phyloP scores from a whole-genome alignment of 129 eudicot species.

The Centaurea solstitialis region DNA sequence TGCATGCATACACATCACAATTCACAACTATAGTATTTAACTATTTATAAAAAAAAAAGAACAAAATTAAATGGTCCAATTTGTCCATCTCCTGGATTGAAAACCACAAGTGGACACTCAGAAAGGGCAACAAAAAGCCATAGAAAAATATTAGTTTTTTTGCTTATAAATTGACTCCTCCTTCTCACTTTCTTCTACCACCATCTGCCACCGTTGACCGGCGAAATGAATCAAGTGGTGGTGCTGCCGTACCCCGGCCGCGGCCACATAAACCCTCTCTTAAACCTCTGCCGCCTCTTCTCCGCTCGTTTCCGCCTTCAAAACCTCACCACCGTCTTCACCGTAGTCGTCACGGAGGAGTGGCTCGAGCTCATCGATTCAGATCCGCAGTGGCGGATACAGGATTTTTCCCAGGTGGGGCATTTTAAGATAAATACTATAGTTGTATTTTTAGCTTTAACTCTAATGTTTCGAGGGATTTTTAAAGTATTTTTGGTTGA shows the following conservation, averaged over 20 bases:
- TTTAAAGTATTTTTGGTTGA: too few relatives aligned
- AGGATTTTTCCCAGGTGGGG: too few relatives aligned
- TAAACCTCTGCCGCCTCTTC: conserved; percentile 45
- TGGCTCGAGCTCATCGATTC: conserved; percentile 52
- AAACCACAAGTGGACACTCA: not conserved
- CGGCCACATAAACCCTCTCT: conserved; percentile 63
- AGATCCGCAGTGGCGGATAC: not conserved
- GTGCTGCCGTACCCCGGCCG: conserved; percentile 56
- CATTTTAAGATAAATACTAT: too few relatives aligned
- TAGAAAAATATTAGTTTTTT: not conserved
- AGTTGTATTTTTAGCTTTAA: too few relatives aligned
- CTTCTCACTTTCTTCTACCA: not conserved
- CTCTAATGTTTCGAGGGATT: too few relatives aligned
- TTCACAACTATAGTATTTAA: too few relatives aligned
- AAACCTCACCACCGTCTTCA: conserved; percentile 17
- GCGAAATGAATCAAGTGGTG: conserved; percentile 26
- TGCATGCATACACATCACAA: too few relatives aligned
- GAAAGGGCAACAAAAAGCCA: too few relatives aligned
- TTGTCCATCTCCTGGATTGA: not conserved
- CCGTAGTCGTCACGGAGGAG: conserved; percentile 55
- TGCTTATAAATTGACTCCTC: not conserved
- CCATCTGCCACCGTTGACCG: not conserved
- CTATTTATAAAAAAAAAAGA: too few relatives aligned
- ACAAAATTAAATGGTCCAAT: not conserved
- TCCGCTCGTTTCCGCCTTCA: not conserved